Conservation (phyloP, 345 rosid species). For the Durio zibethinus region DNA sequence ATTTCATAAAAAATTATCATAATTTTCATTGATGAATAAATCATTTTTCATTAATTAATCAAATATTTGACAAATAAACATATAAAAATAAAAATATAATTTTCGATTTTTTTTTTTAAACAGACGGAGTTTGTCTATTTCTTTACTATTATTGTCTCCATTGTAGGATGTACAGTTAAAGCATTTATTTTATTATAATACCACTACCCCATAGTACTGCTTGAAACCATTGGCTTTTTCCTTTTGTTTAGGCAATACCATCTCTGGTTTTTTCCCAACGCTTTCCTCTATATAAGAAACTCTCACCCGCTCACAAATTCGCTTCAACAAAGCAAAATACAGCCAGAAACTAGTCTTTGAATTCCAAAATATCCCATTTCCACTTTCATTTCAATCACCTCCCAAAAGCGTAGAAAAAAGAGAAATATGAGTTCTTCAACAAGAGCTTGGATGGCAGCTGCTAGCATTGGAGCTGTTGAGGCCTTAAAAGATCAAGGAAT, state of each 20-base stretch:
- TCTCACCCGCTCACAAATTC: not conserved
- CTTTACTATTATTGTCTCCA: not conserved
- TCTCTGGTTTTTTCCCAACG: not conserved
- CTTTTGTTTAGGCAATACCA: not conserved
- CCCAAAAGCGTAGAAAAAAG: not conserved
- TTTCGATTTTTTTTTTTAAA: too few relatives aligned
- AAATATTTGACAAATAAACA: too few relatives aligned
- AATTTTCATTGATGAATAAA: too few relatives aligned
- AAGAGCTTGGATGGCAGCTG: constrained; percentile 50
- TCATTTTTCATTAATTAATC: too few relatives aligned
- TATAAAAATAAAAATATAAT: too few relatives aligned
- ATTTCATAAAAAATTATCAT: too few relatives aligned
- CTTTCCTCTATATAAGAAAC: constrained; percentile 3
- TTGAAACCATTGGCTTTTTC: constrained; percentile 1
- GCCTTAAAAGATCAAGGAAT: constrained; percentile 52
- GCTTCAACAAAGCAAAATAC: not conserved
- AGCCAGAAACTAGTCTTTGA: not conserved
- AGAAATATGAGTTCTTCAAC: constrained; percentile 28
- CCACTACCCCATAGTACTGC: not conserved
- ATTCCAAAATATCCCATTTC: not conserved
- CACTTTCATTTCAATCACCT: not conserved
- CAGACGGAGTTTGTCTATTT: not conserved
- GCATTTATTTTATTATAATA: not conserved
- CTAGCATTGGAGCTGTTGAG: constrained; percentile 48
- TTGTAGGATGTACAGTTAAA: not conserved